Conservation (phyloP, 306 rosid genomes). For the Vigna unguiculata region DNA sequence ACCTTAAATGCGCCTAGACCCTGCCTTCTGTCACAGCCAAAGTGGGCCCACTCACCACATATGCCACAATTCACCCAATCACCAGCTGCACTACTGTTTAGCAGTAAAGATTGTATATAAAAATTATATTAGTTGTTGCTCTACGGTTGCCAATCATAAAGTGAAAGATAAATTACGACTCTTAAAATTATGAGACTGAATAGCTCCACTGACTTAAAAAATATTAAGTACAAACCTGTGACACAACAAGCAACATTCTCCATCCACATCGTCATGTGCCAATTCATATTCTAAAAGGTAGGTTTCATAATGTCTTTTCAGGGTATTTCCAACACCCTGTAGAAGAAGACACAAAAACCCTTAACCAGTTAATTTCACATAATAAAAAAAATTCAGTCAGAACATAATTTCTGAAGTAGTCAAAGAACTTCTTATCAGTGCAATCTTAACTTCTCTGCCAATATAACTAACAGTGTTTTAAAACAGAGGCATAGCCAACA, state of each 20-base stretch:
- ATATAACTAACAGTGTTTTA: conserved; percentile 2
- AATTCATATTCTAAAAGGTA: conserved; percentile 95
- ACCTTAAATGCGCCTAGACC: conserved; percentile 99
- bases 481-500: conserved; percentile 8
- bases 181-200: not conserved
- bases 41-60: conserved; percentile 99
- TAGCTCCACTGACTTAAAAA: conserved; percentile 15
- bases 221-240: conserved; percentile 73
- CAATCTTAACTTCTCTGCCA: not conserved
- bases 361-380: conserved; percentile 40
- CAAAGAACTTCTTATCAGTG: conserved; percentile 23
- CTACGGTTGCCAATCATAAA: conserved; percentile 16
- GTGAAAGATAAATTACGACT: conserved; percentile 3
- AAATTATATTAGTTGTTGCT: conserved; percentile 8
- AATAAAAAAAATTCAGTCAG: conserved; percentile 1
- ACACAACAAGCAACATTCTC: conserved; percentile 97
- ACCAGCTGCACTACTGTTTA: conserved; percentile 99
- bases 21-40: conserved; percentile 99
- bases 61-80: conserved; percentile 99
- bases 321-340: conserved; percentile 99
- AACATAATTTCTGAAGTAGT: conserved; percentile 21
- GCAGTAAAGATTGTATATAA: conserved; percentile 29
- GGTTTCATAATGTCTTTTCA: conserved; percentile 97
- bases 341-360: conserved; percentile 33
- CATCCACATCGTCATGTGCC: conserved; percentile 99